Evolutionary conservation across 257 asterid species (phyloP).

Genomic region (Solanum habrochaites): DNA sequence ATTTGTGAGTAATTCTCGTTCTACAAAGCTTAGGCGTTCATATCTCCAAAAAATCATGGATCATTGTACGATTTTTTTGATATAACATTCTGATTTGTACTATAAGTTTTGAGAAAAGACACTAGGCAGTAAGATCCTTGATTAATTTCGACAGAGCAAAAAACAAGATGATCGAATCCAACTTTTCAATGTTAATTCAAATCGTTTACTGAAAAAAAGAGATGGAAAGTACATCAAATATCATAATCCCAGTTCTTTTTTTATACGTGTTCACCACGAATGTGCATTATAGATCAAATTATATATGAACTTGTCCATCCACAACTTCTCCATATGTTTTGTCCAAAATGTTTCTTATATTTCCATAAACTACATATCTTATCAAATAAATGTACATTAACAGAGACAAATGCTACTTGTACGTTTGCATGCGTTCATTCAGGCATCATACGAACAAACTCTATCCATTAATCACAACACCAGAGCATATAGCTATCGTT

Average conservation of each 20-base stretch:
- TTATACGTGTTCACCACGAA: not conserved
- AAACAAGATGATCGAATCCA: not conserved
- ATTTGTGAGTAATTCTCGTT: not conserved
- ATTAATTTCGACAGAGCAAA: not conserved
- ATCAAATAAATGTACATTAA: not conserved
- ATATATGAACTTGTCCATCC: not conserved
- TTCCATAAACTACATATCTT: not conserved
- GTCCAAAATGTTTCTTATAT: not conserved
- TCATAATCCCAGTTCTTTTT: not conserved
- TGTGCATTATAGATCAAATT: not conserved
- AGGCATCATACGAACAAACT: not conserved
- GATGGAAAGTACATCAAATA: not conserved
- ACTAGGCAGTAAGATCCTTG: not conserved
- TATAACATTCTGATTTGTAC: not conserved
- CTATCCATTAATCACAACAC: not conserved
- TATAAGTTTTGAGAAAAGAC: not conserved
- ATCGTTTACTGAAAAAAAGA: not conserved
- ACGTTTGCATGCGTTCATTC: not conserved
- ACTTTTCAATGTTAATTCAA: not conserved
- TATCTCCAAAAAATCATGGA: not conserved
- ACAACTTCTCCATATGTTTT: not conserved
- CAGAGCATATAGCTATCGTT: not conserved
- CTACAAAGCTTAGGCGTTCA: not conserved
- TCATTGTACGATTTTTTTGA: not conserved
- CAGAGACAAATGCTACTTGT: not conserved